These are phyloP conservation scores for Glycine latifolia DNA, from an alignment of 306 rosid species.

Conservation along the genomic window DNA sequence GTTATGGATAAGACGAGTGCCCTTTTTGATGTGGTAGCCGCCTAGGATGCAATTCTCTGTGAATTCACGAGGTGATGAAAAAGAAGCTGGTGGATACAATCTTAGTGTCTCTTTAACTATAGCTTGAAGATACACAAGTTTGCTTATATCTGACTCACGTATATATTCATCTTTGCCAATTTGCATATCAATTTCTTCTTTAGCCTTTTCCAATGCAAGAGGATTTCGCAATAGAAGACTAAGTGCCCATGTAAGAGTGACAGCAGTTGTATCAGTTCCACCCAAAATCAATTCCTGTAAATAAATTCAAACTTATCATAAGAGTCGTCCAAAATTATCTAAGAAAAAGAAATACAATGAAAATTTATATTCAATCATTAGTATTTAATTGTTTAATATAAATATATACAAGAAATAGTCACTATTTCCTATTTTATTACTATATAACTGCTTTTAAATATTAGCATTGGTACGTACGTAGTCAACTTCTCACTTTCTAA, in stretches of 20 bases:
- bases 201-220: slow-evolving; percentile 25
- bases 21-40: slow-evolving; percentile 37
- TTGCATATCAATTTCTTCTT: slow-evolving; percentile 37
- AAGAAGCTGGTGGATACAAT: slow-evolving; percentile 44
- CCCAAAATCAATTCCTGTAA: slow-evolving; percentile 46
- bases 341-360: background rate
- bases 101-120: slow-evolving; percentile 46
- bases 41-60: slow-evolving; percentile 39
- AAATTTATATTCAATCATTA: background rate
- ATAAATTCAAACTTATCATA: background rate
- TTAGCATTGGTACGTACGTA: too few species aligned
- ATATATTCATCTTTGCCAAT: slow-evolving; percentile 32
- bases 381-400: background rate
- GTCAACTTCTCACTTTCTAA: too few species aligned
- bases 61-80: slow-evolving; percentile 41
- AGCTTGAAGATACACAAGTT: slow-evolving; percentile 46
- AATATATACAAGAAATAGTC: background rate
- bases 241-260: slow-evolving; percentile 47
- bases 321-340: background rate
- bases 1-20: slow-evolving; percentile 42
- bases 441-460: too few species aligned
- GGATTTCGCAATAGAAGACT: slow-evolving; percentile 37
- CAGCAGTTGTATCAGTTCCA: slow-evolving; percentile 36
- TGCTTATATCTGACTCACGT: slow-evolving; percentile 16
- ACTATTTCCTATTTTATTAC: too few species aligned